Evolutionary conservation across 768 basidiomycete species (phyloP).

Genomic region (Collybia mongolica): DNA sequence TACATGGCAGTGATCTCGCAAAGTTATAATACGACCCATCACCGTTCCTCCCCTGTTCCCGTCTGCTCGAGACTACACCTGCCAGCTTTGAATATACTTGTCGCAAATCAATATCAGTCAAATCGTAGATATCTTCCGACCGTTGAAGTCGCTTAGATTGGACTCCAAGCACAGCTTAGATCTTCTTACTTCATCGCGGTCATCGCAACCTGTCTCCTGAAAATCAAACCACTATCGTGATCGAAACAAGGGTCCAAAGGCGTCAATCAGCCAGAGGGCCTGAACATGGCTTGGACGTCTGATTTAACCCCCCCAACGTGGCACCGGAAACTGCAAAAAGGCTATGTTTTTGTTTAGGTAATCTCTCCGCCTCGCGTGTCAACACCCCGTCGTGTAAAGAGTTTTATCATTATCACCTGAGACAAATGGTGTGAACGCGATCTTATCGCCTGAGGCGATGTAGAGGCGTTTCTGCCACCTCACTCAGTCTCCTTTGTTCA

Average conservation of each 20-base stretch:
- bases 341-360: conserved; percentile 11
- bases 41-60: too few relatives aligned
- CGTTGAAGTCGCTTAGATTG: too few relatives aligned
- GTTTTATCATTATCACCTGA: neutral
- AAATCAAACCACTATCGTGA: neutral
- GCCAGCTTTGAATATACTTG: too few relatives aligned
- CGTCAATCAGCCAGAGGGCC: neutral
- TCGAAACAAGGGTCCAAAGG: neutral
- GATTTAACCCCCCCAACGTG: neutral
- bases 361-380: conserved; percentile 4
- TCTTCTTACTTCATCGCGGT: too few relatives aligned
- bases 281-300: neutral
- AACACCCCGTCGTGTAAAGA: conserved; percentile 2
- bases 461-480: neutral
- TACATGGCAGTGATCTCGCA: too few relatives aligned
- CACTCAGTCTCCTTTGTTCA: conserved; percentile 6
- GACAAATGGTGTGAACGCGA: conserved; percentile 10
- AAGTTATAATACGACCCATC: too few relatives aligned
- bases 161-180: too few relatives aligned
- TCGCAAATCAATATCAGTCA: too few relatives aligned
- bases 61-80: too few relatives aligned
- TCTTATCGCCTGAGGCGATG: conserved; percentile 12
- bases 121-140: too few relatives aligned
- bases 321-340: neutral
- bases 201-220: conserved; percentile 8